phyloP scores from a whole-genome alignment of 2,329 filamentous ascomycete genomes.

The Alternaria atra region DNA sequence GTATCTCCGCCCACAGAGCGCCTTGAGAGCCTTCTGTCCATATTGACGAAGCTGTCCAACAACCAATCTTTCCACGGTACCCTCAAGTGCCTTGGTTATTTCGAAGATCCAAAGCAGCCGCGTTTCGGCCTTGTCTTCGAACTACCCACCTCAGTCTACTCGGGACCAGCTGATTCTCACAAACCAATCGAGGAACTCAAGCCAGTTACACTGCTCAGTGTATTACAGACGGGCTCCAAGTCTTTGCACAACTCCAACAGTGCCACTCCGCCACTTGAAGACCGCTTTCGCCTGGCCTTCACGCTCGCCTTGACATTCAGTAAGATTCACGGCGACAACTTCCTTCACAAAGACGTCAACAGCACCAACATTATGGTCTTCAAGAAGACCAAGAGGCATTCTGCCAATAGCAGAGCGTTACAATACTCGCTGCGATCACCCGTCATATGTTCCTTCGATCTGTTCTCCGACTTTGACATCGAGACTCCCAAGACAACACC shows the following conservation, averaged over 20 bases:
- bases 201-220: slow-evolving; percentile 57
- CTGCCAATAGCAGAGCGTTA: slow-evolving; percentile 52
- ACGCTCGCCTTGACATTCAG: slow-evolving; percentile 78
- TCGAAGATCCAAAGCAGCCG: slow-evolving; percentile 74
- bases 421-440: slow-evolving; percentile 70
- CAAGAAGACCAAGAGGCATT: slow-evolving; percentile 55
- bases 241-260: slow-evolving; percentile 54
- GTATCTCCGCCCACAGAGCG: slow-evolving; percentile 57
- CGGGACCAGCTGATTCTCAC: slow-evolving; percentile 64
- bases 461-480: slow-evolving; percentile 69
- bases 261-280: slow-evolving; percentile 67
- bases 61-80: slow-evolving; percentile 50
- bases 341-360: slow-evolving; percentile 75
- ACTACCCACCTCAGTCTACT: slow-evolving; percentile 65
- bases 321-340: slow-evolving; percentile 73
- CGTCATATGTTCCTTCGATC: slow-evolving; percentile 76
- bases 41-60: slow-evolving; percentile 41
- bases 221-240: slow-evolving; percentile 58
- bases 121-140: slow-evolving; percentile 79
- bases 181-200: slow-evolving; percentile 46
- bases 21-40: slow-evolving; percentile 53
- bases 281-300: slow-evolving; percentile 77
- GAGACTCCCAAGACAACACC: slow-evolving; percentile 54
- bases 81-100: slow-evolving; percentile 72
- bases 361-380: slow-evolving; percentile 75